Conservation (phyloP, 371 early-diverging fungal genomes). For the Rhizopus stolonifer region DNA sequence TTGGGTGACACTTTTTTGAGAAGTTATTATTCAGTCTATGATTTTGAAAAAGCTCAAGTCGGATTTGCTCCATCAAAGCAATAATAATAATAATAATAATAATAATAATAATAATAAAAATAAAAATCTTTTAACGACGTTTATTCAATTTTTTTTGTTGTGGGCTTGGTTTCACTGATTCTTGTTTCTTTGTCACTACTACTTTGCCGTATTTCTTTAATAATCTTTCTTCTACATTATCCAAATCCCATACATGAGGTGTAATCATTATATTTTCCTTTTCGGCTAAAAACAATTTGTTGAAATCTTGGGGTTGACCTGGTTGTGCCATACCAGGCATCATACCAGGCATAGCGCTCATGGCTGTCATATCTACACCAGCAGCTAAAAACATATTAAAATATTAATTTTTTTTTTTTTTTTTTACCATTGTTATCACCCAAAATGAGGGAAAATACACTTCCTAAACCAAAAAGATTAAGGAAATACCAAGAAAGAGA, state of each 20-base stretch:
- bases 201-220: conserved; percentile 75
- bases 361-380: conserved; percentile 88
- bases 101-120: conserved; percentile 40
- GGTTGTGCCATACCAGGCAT: conserved; percentile 55
- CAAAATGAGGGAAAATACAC: conserved; percentile 87
- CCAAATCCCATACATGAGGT: conserved; percentile 79
- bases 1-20: conserved; percentile 39
- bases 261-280: conserved; percentile 86
- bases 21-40: conserved; percentile 41
- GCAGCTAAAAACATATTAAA: conserved; percentile 61
- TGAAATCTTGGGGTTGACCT: conserved; percentile 80
- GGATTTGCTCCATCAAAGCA: conserved; percentile 30
- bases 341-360: conserved; percentile 63
- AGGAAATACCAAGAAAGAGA: conserved; percentile 97
- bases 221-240: conserved; percentile 81
- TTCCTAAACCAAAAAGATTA: conserved; percentile 93
- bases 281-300: conserved; percentile 85
- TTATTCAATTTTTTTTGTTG: conserved; percentile 26
- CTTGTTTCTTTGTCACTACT: neutral
- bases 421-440: conserved; percentile 84
- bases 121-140: conserved; percentile 30
- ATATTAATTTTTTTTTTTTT: neutral
- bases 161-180: conserved; percentile 23
- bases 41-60: conserved; percentile 31
- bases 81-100: neutral